A percentile compares a stretch with the other conserved stretches of the same genome.
Conservation (phyloP, 2,329 filamentous ascomycete species). For the Cytospora chrysosperma region DNA sequence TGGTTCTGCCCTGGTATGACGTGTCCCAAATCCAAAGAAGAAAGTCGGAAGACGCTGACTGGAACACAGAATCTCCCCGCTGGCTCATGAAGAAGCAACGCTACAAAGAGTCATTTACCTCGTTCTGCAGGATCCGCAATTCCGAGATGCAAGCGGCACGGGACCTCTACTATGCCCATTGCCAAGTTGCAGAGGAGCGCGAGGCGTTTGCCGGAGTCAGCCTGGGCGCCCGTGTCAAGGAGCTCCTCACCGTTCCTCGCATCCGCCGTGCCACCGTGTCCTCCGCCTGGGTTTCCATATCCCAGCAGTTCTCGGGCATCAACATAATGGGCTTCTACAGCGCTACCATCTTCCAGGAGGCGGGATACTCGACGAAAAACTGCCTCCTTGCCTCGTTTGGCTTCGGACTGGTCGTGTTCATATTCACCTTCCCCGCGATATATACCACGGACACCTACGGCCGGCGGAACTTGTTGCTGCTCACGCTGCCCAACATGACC, state of each 20-base stretch:
- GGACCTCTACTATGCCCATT: conserved; percentile 64
- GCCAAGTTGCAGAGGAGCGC: conserved; percentile 61
- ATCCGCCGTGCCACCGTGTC: conserved; percentile 71
- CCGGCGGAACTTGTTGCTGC: conserved; percentile 43
- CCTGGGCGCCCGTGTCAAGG: conserved; percentile 60
- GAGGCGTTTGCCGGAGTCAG: conserved; percentile 49
- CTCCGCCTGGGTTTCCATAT: conserved; percentile 76
- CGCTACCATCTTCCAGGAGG: conserved; percentile 48
- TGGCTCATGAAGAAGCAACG: conserved; percentile 67
- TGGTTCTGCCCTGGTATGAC: conserved; percentile 40
- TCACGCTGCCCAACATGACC: conserved; percentile 18
- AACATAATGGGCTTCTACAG: conserved; percentile 44
- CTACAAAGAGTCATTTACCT: conserved; percentile 59
- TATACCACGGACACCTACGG: conserved; percentile 61
- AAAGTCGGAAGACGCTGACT: conserved; percentile 31
- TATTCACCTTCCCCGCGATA: conserved; percentile 58
- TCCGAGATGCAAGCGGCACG: conserved; percentile 56
- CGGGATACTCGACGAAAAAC: conserved; percentile 40
- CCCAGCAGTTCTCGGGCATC: conserved; percentile 41
- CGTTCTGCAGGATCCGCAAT: conserved; percentile 52
- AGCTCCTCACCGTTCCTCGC: conserved; percentile 68
- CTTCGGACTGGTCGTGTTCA: conserved; percentile 57
- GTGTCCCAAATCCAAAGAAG: background rate
- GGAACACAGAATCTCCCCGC: conserved; percentile 64
- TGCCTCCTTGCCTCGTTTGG: conserved; percentile 56